Percentiles rank a stretch among this genome's conserved stretches.
Conservation (phyloP, 768 basidiomycete genomes). For the Clitopilus hobsonii region DNA sequence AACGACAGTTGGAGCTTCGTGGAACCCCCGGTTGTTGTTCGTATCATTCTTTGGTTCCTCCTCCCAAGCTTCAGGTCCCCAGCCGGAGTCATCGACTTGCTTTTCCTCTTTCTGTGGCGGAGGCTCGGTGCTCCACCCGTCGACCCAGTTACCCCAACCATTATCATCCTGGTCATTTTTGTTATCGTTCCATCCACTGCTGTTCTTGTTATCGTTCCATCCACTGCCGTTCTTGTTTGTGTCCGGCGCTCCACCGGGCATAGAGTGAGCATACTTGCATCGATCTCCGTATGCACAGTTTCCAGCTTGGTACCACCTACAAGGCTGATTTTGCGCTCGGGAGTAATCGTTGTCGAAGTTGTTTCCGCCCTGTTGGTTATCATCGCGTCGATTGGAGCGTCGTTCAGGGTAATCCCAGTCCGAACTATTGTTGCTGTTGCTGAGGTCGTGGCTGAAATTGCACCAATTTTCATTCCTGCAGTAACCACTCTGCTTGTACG, state of each 20-base stretch:
- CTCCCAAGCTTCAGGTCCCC: not conserved
- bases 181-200: not conserved
- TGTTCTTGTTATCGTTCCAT: constrained; percentile 3
- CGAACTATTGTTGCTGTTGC: not conserved
- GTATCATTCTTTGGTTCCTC: too few species aligned
- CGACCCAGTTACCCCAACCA: not conserved
- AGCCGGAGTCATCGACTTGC: not conserved
- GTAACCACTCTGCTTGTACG: constrained; percentile 8
- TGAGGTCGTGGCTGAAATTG: constrained; percentile 7
- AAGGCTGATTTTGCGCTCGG: not conserved
- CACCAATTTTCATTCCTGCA: constrained; percentile 10
- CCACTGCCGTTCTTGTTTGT: constrained; percentile 11
- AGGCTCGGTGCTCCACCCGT: not conserved
- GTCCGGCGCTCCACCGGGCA: constrained; percentile 2
- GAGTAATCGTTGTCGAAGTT: not conserved
- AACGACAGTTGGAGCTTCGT: too few species aligned
- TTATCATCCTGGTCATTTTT: not conserved
- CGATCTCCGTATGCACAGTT: constrained; percentile 4
- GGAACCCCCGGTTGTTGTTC: too few species aligned
- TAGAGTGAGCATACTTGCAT: constrained; percentile 8
- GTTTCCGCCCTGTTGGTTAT: constrained; percentile 5
- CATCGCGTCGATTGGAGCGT: constrained; percentile 4
- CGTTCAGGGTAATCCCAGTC: not conserved
- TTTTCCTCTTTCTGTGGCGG: not conserved
- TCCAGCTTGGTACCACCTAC: constrained; percentile 1